Evolutionary conservation across 2,329 filamentous ascomycete genomes (phyloP), one percentile per base, ranked within the genome.

Genomic region (Aspergillus transmontanensis): DNA sequence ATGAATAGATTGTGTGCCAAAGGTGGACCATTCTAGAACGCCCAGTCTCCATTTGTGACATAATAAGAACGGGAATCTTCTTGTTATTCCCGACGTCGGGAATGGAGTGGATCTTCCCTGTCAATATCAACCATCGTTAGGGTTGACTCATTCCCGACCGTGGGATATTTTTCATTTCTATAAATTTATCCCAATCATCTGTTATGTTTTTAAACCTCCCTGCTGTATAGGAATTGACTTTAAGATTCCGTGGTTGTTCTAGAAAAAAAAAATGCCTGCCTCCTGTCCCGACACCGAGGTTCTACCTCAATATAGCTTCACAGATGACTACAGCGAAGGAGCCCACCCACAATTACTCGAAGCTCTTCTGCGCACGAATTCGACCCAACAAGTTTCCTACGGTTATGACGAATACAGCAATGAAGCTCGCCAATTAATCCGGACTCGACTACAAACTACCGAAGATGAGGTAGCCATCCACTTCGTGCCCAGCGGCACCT

Each of bases 311-410:
- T 84, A 84, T 68, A 83, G 81, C 70, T 81, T 85, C 61, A 75
- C 82, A 54, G 83, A 85, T 66, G 83, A 85, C 65, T 85, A 85
- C 68, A 83, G 81, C 70, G 82, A 85, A 63, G 83, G 83, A 41
- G 83, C 82, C 0, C 83, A 85, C 63, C 83, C 83, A 6, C 75
- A 77, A n/a, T 72, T 85, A 3, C 77, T 85, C 32, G 77, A 83
- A 51, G 81, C 82, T 11, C 73, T 85, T 2, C 68, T 83, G 19
- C 69, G 75, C 36, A 80, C 78, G 68, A 85, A 84, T 60, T 68
- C 69, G 4, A 76, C 78, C 1, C 83, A 84, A 57, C 80, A 85
- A 66, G 70, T 76, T 6, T 79, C 82, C 36, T 85, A 85, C 65
- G 83, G 83, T 16, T 75, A 74, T 36, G 83, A 85, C 58, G 71